These are phyloP conservation scores for Boletus pseudo-olivaceus DNA, from an alignment of 768 basidiomycete genomes.

Conservation along the genomic window DNA sequence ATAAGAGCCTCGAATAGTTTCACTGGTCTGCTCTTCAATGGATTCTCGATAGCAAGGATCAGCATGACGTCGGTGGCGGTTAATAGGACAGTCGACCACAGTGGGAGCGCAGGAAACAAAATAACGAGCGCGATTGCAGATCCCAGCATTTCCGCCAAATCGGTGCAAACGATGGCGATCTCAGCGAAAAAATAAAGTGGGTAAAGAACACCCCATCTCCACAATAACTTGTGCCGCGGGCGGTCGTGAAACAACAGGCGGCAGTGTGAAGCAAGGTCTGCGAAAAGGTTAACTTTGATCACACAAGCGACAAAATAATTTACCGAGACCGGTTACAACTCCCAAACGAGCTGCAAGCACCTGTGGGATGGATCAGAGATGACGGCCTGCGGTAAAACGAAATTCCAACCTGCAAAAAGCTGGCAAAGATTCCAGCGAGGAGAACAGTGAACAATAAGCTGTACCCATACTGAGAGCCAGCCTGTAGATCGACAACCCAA, in stretches of 20 bases:
- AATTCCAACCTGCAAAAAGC: slow-evolving; percentile 63
- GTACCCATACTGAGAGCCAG: slow-evolving; percentile 84
- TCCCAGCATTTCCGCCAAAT: slow-evolving; percentile 78
- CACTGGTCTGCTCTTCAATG: slow-evolving; percentile 61
- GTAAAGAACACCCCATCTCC: slow-evolving; percentile 59
- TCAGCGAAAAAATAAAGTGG: slow-evolving; percentile 65
- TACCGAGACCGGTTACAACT: slow-evolving; percentile 77
- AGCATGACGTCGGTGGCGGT: slow-evolving; percentile 68
- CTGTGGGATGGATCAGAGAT: slow-evolving; percentile 34
- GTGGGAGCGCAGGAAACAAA: slow-evolving; percentile 62
- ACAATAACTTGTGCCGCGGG: slow-evolving; percentile 52
- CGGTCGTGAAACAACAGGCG: slow-evolving; percentile 64
- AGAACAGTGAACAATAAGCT: slow-evolving; percentile 82
- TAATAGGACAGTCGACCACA: slow-evolving; percentile 69
- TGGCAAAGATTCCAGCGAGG: slow-evolving; percentile 77
- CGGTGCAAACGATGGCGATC: slow-evolving; percentile 71
- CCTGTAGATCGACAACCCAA: slow-evolving; percentile 88
- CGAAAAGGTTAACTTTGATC: slow-evolving; percentile 15
- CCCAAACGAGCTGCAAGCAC: slow-evolving; percentile 79
- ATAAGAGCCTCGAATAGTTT: slow-evolving; percentile 67
- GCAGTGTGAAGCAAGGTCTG: slow-evolving; percentile 62
- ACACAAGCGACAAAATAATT: slow-evolving; percentile 13
- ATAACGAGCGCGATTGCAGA: slow-evolving; percentile 79
- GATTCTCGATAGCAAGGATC: slow-evolving; percentile 69
- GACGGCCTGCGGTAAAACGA: background rate